phyloP scores from a whole-genome alignment of 495 filamentous ascomycete species.

The Aspergillus homomorphus region DNA sequence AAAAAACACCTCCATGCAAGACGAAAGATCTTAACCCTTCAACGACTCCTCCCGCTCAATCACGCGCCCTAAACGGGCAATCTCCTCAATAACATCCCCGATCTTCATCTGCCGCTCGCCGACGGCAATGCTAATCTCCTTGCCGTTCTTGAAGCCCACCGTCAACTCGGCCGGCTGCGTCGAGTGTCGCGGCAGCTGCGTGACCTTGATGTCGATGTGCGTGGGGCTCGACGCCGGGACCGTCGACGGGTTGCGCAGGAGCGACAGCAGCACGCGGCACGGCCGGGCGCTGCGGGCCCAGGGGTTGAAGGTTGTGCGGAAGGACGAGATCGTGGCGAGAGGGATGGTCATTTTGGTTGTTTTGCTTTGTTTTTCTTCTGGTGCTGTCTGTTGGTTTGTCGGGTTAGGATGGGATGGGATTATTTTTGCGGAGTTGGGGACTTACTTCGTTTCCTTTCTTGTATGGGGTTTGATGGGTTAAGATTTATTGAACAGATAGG shows the following conservation, averaged over 20 bases:
- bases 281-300: conserved; percentile 75
- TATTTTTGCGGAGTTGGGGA: not conserved
- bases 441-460: not conserved
- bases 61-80: conserved; percentile 80
- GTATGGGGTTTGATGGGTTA: not conserved
- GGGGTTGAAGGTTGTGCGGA: conserved; percentile 85
- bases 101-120: conserved; percentile 82
- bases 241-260: conserved; percentile 62
- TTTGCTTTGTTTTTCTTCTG: not conserved
- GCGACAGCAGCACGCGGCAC: conserved; percentile 79
- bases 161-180: conserved; percentile 52
- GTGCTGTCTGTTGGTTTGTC: not conserved
- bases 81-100: conserved; percentile 81
- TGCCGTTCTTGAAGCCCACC: conserved; percentile 64
- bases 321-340: conserved; percentile 63
- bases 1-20: not conserved
- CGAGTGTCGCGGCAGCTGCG: conserved; percentile 63
- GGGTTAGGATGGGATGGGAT: not conserved
- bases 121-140: conserved; percentile 60
- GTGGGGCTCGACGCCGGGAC: conserved; percentile 67
- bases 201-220: conserved; percentile 70
- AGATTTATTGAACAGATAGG: too few relatives aligned
- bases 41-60: conserved; percentile 81
- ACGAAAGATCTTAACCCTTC: conserved; percentile 46
- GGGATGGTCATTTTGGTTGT: conserved; percentile 71